phyloP scores from a whole-genome alignment of 441 rosid species.

The Croton laevigatus region DNA sequence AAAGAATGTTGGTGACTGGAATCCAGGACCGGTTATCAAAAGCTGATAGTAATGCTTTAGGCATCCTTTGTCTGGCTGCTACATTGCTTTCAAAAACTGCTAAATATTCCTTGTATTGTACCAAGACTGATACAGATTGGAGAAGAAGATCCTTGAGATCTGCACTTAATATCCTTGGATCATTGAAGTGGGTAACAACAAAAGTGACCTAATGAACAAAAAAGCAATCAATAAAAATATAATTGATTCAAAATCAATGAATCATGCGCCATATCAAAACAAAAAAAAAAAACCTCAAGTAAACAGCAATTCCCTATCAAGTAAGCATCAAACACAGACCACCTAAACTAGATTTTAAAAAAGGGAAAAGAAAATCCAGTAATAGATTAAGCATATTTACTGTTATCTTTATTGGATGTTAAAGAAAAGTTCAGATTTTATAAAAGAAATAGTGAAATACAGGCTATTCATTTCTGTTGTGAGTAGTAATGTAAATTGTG shows the following conservation, averaged over 20 bases:
- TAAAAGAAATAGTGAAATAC: background rate
- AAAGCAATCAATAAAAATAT: constrained; percentile 14
- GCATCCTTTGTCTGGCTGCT: constrained; percentile 77
- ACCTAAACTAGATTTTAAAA: background rate
- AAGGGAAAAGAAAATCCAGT: background rate
- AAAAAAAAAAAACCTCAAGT: background rate
- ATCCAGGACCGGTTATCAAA: constrained; percentile 99
- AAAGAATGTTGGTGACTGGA: constrained; percentile 86
- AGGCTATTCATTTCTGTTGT: too few relatives aligned
- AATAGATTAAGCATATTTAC: background rate
- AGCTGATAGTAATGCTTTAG: constrained; percentile 74
- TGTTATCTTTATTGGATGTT: background rate
- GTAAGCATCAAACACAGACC: background rate
- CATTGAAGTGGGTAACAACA: constrained; percentile 85
- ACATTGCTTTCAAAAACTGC: constrained; percentile 85
- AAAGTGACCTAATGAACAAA: constrained; percentile 71
- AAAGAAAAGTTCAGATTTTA: background rate
- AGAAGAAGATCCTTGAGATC: constrained; percentile 95
- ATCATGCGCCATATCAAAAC: constrained; percentile 11
- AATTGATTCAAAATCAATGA: background rate
- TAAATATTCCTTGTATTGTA: constrained; percentile 85
- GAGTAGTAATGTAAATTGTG: too few relatives aligned
- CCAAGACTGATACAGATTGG: constrained; percentile 91
- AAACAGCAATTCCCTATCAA: background rate
- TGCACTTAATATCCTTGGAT: constrained; percentile 84